phyloP scores from a whole-genome alignment of 768 basidiomycete genomes.

The Mycena epipterygia region DNA sequence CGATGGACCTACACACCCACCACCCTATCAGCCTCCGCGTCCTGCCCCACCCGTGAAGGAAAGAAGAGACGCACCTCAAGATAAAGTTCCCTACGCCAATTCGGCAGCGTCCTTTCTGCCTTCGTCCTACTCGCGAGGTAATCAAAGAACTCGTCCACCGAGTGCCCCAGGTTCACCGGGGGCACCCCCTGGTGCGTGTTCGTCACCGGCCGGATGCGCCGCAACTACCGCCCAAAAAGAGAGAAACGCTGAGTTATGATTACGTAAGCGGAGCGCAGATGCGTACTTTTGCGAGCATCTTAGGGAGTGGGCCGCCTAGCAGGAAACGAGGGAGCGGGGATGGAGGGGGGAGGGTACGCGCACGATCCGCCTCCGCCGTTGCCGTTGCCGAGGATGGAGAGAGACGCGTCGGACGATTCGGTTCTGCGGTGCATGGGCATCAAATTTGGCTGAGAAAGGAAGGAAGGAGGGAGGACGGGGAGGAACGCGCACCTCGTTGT shows the following conservation, averaged over 20 bases:
- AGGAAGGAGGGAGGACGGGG: too few relatives aligned
- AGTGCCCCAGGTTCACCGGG: conserved; percentile 87
- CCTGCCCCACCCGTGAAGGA: too few relatives aligned
- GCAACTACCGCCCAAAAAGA: too few relatives aligned
- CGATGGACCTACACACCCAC: conserved; percentile 92
- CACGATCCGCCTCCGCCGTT: conserved; percentile 80
- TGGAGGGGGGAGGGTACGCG: too few relatives aligned
- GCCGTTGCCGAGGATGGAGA: conserved; percentile 96
- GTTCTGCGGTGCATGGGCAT: conserved; percentile 70
- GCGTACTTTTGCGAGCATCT: conserved; percentile 94
- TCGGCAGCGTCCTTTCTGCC: conserved; percentile 81
- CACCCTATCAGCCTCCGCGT: conserved; percentile 5
- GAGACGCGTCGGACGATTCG: conserved; percentile 82
- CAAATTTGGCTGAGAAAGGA: too few relatives aligned
- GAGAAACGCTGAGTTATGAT: too few relatives aligned
- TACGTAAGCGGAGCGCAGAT: too few relatives aligned
- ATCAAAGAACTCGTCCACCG: conserved; percentile 93
- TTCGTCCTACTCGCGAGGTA: conserved; percentile 74
- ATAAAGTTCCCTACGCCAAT: conserved; percentile 91
- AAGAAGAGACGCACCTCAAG: too few relatives aligned
- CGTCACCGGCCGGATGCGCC: conserved; percentile 87
- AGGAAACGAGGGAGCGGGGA: neutral
- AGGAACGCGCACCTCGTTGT: conserved; percentile 84
- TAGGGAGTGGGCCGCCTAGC: conserved; percentile 73
- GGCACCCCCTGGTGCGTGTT: conserved; percentile 90